These are phyloP conservation scores for Psilocybe cyanescens DNA, from an alignment of 768 basidiomycete species.

Conservation along the genomic window DNA sequence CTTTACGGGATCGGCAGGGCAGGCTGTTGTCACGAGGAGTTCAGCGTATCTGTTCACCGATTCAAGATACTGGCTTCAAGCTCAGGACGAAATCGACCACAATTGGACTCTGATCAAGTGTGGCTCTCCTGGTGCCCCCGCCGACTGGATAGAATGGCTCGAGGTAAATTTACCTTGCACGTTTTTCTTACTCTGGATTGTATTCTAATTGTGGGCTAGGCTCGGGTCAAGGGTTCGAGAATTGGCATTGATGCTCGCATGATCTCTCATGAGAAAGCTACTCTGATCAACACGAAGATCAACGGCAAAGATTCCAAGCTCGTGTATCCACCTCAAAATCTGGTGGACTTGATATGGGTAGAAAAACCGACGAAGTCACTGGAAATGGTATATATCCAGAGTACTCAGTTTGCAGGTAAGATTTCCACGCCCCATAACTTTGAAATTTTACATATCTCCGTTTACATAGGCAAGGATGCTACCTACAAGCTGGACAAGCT, in stretches of 20 bases:
- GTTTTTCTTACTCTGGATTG: background rate
- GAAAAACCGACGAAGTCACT: slow-evolving; percentile 73
- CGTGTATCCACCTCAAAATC: slow-evolving; percentile 81
- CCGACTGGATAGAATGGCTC: slow-evolving; percentile 83
- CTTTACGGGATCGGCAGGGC: slow-evolving; percentile 56
- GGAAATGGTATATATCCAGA: slow-evolving; percentile 68
- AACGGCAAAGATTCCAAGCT: slow-evolving; percentile 61
- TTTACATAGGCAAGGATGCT: slow-evolving; percentile 57
- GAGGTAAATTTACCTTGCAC: slow-evolving; percentile 43
- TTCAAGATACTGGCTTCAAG: slow-evolving; percentile 85
- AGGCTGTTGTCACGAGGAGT: slow-evolving; percentile 68
- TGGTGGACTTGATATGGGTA: slow-evolving; percentile 83
- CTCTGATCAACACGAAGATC: slow-evolving; percentile 60
- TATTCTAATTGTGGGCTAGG: slow-evolving; percentile 18
- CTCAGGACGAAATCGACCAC: slow-evolving; percentile 65
- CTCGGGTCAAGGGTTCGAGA: slow-evolving; percentile 47
- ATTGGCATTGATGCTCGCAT: slow-evolving; percentile 88
- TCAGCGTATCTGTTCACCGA: slow-evolving; percentile 79
- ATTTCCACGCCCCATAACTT: background rate
- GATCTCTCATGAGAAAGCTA: slow-evolving; percentile 74
- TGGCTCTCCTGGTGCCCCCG: slow-evolving; percentile 55
- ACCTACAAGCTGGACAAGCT: slow-evolving; percentile 71
- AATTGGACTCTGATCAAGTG: slow-evolving; percentile 76
- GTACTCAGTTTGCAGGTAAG: slow-evolving; percentile 69
- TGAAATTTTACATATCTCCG: background rate